Percentiles rank a stretch among this genome's conserved stretches.
Evolutionary conservation across 352 stramenopile genomes (phyloP).

Genomic region (Halophytophthora polymorphica): DNA sequence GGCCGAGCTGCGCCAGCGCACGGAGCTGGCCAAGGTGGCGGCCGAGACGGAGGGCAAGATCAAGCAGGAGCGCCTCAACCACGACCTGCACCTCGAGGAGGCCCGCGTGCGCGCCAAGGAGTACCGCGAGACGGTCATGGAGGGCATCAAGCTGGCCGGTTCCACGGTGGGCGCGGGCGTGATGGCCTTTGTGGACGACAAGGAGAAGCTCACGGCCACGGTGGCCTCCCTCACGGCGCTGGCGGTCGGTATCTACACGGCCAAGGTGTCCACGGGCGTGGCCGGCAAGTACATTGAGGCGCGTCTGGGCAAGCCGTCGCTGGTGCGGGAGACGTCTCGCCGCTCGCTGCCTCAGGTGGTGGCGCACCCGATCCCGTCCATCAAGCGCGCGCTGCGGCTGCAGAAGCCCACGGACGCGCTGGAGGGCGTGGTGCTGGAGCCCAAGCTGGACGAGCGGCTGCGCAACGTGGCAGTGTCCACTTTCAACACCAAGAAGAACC

Average conservation of each 20-base stretch:
- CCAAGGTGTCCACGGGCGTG: conserved; percentile 91
- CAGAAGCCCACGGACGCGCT: conserved; percentile 91
- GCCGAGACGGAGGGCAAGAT: conserved; percentile 95
- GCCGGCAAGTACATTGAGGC: conserved; percentile 95
- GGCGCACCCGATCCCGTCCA: conserved; percentile 80
- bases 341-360: conserved; percentile 82
- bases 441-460: conserved; percentile 93
- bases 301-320: conserved; percentile 94
- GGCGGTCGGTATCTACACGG: conserved; percentile 96
- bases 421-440: conserved; percentile 94
- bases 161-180: conserved; percentile 93
- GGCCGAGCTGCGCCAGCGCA: conserved; percentile 92
- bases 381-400: conserved; percentile 88
- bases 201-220: conserved; percentile 94
- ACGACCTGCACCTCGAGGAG: conserved; percentile 97
- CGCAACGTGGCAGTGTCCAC: conserved; percentile 95
- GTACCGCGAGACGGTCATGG: conserved; percentile 93
- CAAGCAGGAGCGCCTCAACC: conserved; percentile 97
- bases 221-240: conserved; percentile 93
- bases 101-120: conserved; percentile 89
- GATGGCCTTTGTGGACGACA: conserved; percentile 93
- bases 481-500: conserved; percentile 98
- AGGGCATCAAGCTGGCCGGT: conserved; percentile 94
- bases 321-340: conserved; percentile 97
- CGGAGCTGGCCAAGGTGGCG: conserved; percentile 94